Evolutionary conservation across 2,329 filamentous ascomycete species (phyloP).

Genomic region (Rhexocercosporidium sp.): DNA sequence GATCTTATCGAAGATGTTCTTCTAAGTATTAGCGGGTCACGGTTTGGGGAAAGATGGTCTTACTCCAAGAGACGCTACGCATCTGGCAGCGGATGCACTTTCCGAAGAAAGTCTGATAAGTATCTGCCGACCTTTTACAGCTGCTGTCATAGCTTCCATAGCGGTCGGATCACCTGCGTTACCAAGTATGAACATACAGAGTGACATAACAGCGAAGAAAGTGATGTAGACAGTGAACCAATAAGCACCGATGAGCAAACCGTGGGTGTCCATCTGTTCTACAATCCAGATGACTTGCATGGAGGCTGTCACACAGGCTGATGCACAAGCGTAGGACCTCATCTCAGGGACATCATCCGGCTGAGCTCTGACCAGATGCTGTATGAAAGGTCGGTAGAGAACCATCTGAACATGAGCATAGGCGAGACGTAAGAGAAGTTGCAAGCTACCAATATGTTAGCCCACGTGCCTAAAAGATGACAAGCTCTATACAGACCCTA

Average conservation of each 20-base stretch:
- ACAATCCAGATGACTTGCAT: constrained; percentile 77
- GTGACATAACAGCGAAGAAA: constrained; percentile 48
- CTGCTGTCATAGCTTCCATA: constrained; percentile 8
- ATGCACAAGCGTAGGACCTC: constrained; percentile 73
- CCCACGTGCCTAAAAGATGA: constrained; percentile 32
- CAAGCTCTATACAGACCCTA: constrained; percentile 47
- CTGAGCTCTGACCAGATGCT: constrained; percentile 73
- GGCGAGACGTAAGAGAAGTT: constrained; percentile 76
- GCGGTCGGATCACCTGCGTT: constrained; percentile 16
- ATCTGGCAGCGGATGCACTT: constrained; percentile 15
- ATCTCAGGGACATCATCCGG: constrained; percentile 66
- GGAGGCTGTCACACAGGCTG: constrained; percentile 60
- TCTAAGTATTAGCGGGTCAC: not conserved
- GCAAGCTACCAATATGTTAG: constrained; percentile 52
- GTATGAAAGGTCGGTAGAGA: constrained; percentile 80
- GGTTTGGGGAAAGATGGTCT: not conserved
- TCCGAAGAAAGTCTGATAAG: constrained; percentile 8
- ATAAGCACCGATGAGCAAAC: constrained; percentile 74
- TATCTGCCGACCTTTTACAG: constrained; percentile 14
- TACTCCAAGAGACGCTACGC: constrained; percentile 16
- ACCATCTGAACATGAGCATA: constrained; percentile 82
- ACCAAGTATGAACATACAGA: constrained; percentile 19
- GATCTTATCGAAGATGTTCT: constrained; percentile 12
- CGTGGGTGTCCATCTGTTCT: constrained; percentile 74
- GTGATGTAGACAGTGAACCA: constrained; percentile 85